Percentiles rank a stretch among this genome's conserved stretches.
These are phyloP conservation scores for Ogataea nonfermentans DNA, from an alignment of 805 yeast genomes.

Conservation along the genomic window DNA sequence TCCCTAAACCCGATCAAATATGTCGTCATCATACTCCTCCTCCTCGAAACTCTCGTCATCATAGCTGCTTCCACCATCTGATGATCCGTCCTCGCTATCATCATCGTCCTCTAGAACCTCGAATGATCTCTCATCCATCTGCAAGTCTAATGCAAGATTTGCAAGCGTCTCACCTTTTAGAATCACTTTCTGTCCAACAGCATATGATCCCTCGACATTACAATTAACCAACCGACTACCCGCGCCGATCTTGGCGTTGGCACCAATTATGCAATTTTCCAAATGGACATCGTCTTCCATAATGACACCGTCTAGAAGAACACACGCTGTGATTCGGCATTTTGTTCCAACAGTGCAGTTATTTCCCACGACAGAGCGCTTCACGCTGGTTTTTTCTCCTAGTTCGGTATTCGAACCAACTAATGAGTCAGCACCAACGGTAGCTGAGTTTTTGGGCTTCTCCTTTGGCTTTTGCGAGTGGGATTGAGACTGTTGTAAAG, in stretches of 20 bases:
- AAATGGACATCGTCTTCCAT: conserved; percentile 74
- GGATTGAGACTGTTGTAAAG: conserved; percentile 5
- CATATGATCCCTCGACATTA: conserved; percentile 78
- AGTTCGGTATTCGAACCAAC: conserved; percentile 67
- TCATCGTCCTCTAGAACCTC: conserved; percentile 36
- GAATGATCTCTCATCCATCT: conserved; percentile 21
- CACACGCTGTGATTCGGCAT: conserved; percentile 85
- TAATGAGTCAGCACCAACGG: conserved; percentile 82
- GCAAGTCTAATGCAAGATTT: conserved; percentile 35
- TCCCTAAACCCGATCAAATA: conserved; percentile 28
- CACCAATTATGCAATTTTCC: conserved; percentile 89
- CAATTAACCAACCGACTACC: conserved; percentile 74
- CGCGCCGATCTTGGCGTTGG: conserved; percentile 56
- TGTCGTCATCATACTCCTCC: conserved; percentile 44
- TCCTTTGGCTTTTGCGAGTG: conserved; percentile 27
- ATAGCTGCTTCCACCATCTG: conserved; percentile 49
- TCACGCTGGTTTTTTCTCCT: conserved; percentile 83
- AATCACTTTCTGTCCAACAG: conserved; percentile 53
- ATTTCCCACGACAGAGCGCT: conserved; percentile 77
- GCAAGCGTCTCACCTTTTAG: conserved; percentile 41
- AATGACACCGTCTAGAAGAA: conserved; percentile 65
- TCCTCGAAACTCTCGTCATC: conserved; percentile 64
- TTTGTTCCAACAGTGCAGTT: conserved; percentile 78
- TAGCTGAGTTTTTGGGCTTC: conserved; percentile 53
- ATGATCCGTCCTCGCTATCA: conserved; percentile 43